Base-by-base conservation (phyloP, 495 filamentous ascomycete genomes). In the Daldinia decipiens region DNA sequence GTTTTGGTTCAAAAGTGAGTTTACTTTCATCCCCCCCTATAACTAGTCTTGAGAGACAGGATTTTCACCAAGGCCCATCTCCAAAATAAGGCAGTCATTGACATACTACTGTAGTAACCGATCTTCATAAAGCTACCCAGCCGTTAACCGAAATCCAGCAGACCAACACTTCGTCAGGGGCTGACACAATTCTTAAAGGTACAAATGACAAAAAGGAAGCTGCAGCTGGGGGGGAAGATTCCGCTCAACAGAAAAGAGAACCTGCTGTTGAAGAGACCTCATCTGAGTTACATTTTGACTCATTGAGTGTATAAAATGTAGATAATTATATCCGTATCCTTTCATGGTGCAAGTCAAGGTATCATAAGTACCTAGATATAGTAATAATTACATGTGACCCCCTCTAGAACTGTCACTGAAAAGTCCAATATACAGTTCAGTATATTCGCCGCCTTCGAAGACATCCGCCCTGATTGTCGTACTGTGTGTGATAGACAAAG, bases 1-100 rank as follows among this genome's bases (percentile, higher is more conserved):
- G 66, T 62, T 68, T 43, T 32, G 53, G 3, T 68, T 68, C 26
- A 68, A 62, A 39, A 57, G 65, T 68, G 29, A 56, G 58, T 56
- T 21, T 3, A 27, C 15, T 5, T 17, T 8, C 4, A 5, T 27
- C 6, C 26, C 31, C 29, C 6, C 7, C 29, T 32, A 8, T 9
- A 32, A 32, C 39, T n/a, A n/a, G 13, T n/a, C n/a, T 13, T 0
- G 45, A 51, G 21, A 12, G 45, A 8, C 12, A 27, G n/a, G 39
- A 1, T 43, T 7, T 43, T 43, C 39, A n/a, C n/a, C n/a, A 45
- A 45, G 3, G 17, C 40, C 7, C 40, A 21, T 45, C 17, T 45
- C 5, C 5, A 21, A 3, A 17, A 21, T 45, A 21, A 19, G 17
- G 17, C 17, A 21, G 3, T 45, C n/a, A 15, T 52, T 67, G 13